These are phyloP conservation scores for Escallonia rubra DNA, from an alignment of 129 eudicot species.

Conservation along the genomic window DNA sequence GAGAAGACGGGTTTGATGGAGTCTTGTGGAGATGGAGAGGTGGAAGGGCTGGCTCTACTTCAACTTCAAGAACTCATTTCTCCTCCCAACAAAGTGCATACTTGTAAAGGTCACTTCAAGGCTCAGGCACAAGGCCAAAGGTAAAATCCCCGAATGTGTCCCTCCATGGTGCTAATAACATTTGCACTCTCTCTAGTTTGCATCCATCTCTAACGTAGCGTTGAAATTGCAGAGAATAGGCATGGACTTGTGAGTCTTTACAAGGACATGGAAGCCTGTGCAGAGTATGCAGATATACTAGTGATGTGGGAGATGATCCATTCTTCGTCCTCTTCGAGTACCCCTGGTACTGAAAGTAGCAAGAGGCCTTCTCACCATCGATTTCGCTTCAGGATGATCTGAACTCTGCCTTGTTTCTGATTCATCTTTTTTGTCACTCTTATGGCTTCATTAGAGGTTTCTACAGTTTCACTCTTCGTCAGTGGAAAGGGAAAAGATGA, in stretches of 20 bases:
- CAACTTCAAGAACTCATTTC: slow-evolving; percentile 36
- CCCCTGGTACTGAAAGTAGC: slow-evolving; percentile 7
- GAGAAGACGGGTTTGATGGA: slow-evolving; percentile 22
- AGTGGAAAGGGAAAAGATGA: neutral
- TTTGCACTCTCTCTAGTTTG: too few species aligned
- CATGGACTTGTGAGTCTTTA: slow-evolving; percentile 51
- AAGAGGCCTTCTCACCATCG: slow-evolving; percentile 19
- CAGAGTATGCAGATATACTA: slow-evolving; percentile 67
- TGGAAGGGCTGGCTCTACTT: slow-evolving; percentile 45
- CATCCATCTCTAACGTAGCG: neutral
- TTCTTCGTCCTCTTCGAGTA: slow-evolving; percentile 37
- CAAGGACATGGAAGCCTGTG: slow-evolving; percentile 78
- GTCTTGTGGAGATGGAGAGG: slow-evolving; percentile 41
- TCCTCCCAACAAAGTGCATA: slow-evolving; percentile 39
- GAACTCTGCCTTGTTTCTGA: slow-evolving; percentile 1
- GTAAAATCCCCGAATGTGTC: slow-evolving; percentile 18
- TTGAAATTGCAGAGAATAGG: slow-evolving; percentile 32
- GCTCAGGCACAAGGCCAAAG: slow-evolving; percentile 49
- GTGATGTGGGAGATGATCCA: slow-evolving; percentile 93
- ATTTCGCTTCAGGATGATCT: slow-evolving; percentile 28
- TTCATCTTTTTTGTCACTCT: slow-evolving; percentile 6
- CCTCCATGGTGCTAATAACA: too few species aligned
- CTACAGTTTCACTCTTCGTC: neutral
- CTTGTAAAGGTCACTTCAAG: slow-evolving; percentile 42
- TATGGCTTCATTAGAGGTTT: neutral